Conservation (phyloP, 768 basidiomycete species). For the Mycena galopus region DNA sequence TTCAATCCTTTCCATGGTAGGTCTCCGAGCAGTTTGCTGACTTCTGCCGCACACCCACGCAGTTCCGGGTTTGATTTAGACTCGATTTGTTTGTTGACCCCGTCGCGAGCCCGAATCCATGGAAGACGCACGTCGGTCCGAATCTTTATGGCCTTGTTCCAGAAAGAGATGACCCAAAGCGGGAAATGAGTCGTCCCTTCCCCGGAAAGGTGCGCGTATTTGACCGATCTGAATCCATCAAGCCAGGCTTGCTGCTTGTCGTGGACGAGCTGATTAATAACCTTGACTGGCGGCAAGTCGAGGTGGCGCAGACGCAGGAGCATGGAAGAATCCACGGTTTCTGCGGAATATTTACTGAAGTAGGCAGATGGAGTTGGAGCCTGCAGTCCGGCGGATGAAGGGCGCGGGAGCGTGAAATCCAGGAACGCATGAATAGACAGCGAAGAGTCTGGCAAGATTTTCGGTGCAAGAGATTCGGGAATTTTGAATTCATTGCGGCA, state of each 20-base stretch:
- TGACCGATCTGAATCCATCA: constrained; percentile 7
- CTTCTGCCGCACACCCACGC: neutral
- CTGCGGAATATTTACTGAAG: constrained; percentile 8
- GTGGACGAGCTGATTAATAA: neutral
- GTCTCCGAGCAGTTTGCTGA: neutral
- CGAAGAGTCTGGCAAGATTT: neutral
- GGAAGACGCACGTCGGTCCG: neutral
- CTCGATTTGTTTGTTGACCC: constrained; percentile 11
- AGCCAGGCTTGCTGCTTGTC: constrained; percentile 10
- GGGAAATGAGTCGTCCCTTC: neutral
- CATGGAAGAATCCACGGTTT: neutral
- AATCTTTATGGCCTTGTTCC: neutral
- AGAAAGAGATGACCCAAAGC: constrained; percentile 11
- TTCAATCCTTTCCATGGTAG: constrained; percentile 10
- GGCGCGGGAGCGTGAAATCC: no score
- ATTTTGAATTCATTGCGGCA: no score
- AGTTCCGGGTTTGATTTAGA: neutral
- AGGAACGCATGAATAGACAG: no score
- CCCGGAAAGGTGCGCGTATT: constrained; percentile 4
- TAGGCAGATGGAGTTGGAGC: no score
- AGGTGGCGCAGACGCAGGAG: constrained; percentile 8
- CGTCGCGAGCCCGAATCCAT: neutral
- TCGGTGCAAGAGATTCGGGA: neutral
- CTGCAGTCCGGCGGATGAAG: no score
- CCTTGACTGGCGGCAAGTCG: constrained; percentile 3